Evolutionary conservation across 2,329 filamentous ascomycete species (phyloP), one percentile per base, ranked within the genome.

Genomic region (Microsporum ferrugineum): DNA sequence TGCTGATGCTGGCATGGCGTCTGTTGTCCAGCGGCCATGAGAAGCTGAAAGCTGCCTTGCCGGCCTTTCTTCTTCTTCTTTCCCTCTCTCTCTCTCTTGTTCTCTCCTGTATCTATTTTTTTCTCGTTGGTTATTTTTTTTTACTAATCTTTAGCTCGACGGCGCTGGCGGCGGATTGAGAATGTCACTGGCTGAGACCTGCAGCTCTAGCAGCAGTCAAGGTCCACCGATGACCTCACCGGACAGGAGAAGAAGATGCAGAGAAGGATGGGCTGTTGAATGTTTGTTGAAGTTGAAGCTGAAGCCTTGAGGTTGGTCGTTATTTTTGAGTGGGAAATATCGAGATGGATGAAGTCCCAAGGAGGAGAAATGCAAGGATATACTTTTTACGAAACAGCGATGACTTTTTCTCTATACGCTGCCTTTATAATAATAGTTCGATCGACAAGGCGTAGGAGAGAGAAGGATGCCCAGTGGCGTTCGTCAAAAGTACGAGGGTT

Each of bases 1-100:
- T 79, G 78, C 68, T 79, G 45, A 12, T 51, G 77, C 56, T 45
- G 51, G 31, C 51, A 55, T 55, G 51, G 51, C 10, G 51, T 55
- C 51, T 38, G 51, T 17, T 57, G 55, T 57, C 55, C 55, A 43
- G 55, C 55, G 39, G 55, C 55, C 55, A 57, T 57, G 36, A 23
- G 17, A 56, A 36, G 36, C 53, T 56, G 51, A 55, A 55, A 36
- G 33, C 51, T 34, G 51, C 51, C 51, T 36, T 53, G 49, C 45
- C 51, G 51, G 31, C 51, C 51, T 55, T 34, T 12, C 33, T 55
- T 31, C 27, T 51, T 1, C 49, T 33, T 33, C 31, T 51, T 31
- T 17, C n/a, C 39, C 39, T 17, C 8, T 43, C n/a, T 43, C 14
- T 43, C 14, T 43, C 14, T 23, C 51, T 12, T 47, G 43, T 7